These are phyloP conservation scores for Aspergillus brasiliensis DNA, from an alignment of 2,329 filamentous ascomycete genomes.

Conservation along the genomic window DNA sequence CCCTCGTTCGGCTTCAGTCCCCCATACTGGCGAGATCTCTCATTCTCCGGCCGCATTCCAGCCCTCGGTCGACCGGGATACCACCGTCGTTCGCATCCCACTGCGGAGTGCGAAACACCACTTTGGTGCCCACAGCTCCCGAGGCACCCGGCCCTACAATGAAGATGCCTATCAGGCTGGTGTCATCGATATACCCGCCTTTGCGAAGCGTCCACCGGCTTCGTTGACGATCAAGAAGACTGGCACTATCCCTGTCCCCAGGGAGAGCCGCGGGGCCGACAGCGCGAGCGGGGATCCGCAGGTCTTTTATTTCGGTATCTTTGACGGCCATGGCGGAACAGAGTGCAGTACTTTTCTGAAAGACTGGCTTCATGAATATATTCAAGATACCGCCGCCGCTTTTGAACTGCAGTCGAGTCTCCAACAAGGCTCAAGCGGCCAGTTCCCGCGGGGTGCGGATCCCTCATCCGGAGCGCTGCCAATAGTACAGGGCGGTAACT, in stretches of 20 bases:
- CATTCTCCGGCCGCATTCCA: conserved; percentile 62
- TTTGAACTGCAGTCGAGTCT: conserved; percentile 81
- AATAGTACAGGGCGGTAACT: conserved; percentile 57
- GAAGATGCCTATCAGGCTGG: conserved; percentile 94
- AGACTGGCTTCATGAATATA: conserved; percentile 82
- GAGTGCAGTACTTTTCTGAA: conserved; percentile 86
- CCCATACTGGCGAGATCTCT: conserved; percentile 61
- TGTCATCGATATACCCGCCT: conserved; percentile 88
- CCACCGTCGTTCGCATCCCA: conserved; percentile 93
- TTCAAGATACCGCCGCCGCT: conserved; percentile 75
- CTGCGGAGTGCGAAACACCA: conserved; percentile 93
- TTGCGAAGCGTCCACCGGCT: conserved; percentile 79
- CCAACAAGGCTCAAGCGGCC: conserved; percentile 40
- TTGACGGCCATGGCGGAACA: conserved; percentile 89
- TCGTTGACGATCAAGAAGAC: conserved; percentile 51
- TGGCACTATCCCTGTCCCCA: conserved; percentile 20
- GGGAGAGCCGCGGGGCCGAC: conserved; percentile 67
- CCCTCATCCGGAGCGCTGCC: conserved; percentile 40
- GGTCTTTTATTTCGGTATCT: conserved; percentile 95
- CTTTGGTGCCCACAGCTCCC: conserved; percentile 76
- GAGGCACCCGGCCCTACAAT: conserved; percentile 84
- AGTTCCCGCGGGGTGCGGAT: conserved; percentile 16
- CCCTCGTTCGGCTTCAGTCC: conserved; percentile 79
- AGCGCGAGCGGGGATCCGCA: conserved; percentile 86
- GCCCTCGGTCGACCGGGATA: conserved; percentile 69